These are phyloP conservation scores for Epithemia pelagica DNA, from an alignment of 108 stramenopile genomes.

Conservation along the genomic window DNA sequence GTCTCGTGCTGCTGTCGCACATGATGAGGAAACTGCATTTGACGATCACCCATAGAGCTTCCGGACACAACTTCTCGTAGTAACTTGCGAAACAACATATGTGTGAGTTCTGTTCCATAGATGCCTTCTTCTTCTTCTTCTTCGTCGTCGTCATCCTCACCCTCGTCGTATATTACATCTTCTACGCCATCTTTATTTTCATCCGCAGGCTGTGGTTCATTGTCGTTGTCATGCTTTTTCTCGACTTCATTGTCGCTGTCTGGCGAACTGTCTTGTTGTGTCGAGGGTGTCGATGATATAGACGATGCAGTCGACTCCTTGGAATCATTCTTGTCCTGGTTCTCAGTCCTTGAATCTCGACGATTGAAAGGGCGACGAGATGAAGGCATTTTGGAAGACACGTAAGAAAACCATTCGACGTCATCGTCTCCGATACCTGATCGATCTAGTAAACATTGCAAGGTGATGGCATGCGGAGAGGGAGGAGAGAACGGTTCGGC, in stretches of 20 bases:
- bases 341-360: conserved; percentile 16
- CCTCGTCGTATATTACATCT: neutral
- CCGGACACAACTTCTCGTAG: conserved; percentile 53
- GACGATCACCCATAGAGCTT: conserved; percentile 9
- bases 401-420: conserved; percentile 19
- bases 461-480: conserved; percentile 30
- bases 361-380: neutral
- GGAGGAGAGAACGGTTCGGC: conserved; percentile 49
- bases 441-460: conserved; percentile 55
- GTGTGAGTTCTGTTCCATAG: neutral
- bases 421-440: conserved; percentile 55
- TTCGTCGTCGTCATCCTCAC: neutral
- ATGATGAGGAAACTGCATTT: conserved; percentile 29
- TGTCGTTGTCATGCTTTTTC: neutral
- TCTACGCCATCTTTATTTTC: neutral
- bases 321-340: neutral
- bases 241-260: neutral
- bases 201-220: neutral
- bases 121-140: neutral
- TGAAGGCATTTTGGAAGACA: neutral
- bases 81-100: conserved; percentile 52
- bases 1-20: conserved; percentile 3
- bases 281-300: neutral
- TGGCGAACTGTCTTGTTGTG: no score
- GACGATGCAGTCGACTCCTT: neutral